A percentile compares a stretch with the other conserved stretches of the same genome.
Evolutionary conservation across 371 early-diverging fungal genomes (phyloP).

Genomic region (Mortierella sp.): DNA sequence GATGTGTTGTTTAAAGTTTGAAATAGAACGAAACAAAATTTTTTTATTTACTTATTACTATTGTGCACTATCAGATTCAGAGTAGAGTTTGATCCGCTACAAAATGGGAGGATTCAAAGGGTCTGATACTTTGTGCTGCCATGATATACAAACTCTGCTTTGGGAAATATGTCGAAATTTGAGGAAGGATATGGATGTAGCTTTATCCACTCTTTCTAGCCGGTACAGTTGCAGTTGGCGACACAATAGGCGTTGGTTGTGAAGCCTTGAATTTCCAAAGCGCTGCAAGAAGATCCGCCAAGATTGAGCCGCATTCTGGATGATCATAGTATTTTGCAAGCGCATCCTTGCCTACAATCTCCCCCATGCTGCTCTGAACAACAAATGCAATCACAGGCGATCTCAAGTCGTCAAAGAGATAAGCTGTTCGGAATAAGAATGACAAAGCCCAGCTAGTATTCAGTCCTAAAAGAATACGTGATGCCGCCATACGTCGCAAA

Average conservation of each 20-base stretch:
- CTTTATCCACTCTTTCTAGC: background rate
- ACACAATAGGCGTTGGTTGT: background rate
- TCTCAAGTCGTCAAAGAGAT: slow-evolving; percentile 30
- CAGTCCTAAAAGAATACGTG: slow-evolving; percentile 16
- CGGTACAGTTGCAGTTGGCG: background rate
- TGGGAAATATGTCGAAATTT: no score
- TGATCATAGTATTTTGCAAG: slow-evolving; percentile 23
- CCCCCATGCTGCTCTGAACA: slow-evolving; percentile 21
- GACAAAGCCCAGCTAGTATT: slow-evolving; percentile 24
- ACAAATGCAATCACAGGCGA: slow-evolving; percentile 22
- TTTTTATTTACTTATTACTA: background rate
- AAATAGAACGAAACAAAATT: background rate
- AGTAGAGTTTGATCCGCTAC: no score
- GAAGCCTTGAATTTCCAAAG: slow-evolving; percentile 12
- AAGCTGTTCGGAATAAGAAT: slow-evolving; percentile 43
- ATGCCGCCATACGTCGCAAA: slow-evolving; percentile 16
- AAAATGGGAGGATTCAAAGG: no score
- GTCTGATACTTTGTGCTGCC: no score
- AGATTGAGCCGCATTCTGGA: slow-evolving; percentile 34
- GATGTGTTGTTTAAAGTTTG: background rate
- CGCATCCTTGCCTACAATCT: slow-evolving; percentile 13
- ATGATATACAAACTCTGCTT: no score
- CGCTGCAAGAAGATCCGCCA: slow-evolving; percentile 40
- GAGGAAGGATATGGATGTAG: background rate
- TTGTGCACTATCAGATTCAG: no score